phyloP scores from a whole-genome alignment of 805 yeast genomes.

The Candida odintsovae region DNA sequence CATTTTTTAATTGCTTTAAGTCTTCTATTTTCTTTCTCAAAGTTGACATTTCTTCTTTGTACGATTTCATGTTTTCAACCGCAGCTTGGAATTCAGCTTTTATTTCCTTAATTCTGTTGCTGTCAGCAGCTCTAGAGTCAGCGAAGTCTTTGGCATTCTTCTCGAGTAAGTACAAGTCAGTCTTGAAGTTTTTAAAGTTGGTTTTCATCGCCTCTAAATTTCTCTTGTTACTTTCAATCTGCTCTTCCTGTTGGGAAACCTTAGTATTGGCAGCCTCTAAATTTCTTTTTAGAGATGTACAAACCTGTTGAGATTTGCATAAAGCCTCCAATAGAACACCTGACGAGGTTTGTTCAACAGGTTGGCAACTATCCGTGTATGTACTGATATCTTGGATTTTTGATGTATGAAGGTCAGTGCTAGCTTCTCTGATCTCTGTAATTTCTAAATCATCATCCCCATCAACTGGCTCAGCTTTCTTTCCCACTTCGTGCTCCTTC shows the following conservation, averaged over 20 bases:
- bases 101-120: slow-evolving; percentile 16
- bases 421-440: slow-evolving; percentile 32
- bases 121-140: slow-evolving; percentile 21
- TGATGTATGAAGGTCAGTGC: neutral
- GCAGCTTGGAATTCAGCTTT: slow-evolving; percentile 20
- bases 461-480: slow-evolving; percentile 1
- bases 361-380: neutral
- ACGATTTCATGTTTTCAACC: slow-evolving; percentile 13
- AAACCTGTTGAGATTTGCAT: slow-evolving; percentile 32
- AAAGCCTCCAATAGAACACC: slow-evolving; percentile 35
- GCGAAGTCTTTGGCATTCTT: slow-evolving; percentile 17
- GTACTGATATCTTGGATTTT: neutral
- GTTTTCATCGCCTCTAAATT: slow-evolving; percentile 19
- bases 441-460: slow-evolving; percentile 32
- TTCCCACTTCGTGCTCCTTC: neutral
- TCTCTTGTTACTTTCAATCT: slow-evolving; percentile 18
- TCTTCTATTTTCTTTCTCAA: slow-evolving; percentile 23
- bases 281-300: slow-evolving; percentile 28
- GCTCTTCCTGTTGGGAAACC: slow-evolving; percentile 21
- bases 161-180: slow-evolving; percentile 18
- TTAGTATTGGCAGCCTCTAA: slow-evolving; percentile 25
- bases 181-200: slow-evolving; percentile 21
- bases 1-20: slow-evolving; percentile 20
- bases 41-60: slow-evolving; percentile 17
- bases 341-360: neutral